Evolutionary conservation across 2,329 filamentous ascomycete genomes (phyloP).

Genomic region (Curvularia sp.): DNA sequence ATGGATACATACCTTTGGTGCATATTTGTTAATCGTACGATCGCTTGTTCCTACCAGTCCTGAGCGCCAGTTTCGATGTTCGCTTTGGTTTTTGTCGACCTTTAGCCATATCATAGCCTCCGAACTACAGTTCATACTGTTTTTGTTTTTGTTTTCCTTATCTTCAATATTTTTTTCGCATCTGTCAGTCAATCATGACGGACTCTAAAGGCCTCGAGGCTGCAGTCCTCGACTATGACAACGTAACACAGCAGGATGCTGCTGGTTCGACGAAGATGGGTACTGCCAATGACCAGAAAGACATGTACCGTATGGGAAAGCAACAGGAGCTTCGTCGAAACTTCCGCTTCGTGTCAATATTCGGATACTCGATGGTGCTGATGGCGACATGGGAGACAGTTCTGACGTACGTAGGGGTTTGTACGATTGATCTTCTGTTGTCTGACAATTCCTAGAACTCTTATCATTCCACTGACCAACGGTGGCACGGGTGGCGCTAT

Average conservation of each 20-base stretch:
- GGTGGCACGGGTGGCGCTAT: constrained; percentile 39
- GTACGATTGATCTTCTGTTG: too few relatives aligned
- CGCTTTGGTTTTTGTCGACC: background rate
- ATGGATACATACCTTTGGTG: background rate
- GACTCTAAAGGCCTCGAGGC: background rate
- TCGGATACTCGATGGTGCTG: constrained; percentile 38
- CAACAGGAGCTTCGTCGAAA: constrained; percentile 37
- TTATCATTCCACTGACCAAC: constrained; percentile 33
- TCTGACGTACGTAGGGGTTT: constrained; percentile 20
- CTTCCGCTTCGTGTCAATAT: constrained; percentile 38
- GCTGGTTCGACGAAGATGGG: background rate
- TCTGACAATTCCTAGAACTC: constrained; percentile 22
- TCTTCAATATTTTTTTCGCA: background rate
- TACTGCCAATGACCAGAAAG: constrained; percentile 26
- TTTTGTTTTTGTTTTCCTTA: background rate
- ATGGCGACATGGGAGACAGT: constrained; percentile 41
- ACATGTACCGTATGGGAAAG: constrained; percentile 44
- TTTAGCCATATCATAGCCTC: background rate
- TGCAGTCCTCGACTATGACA: background rate
- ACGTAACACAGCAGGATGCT: background rate
- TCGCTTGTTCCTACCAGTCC: background rate
- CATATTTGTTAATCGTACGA: background rate
- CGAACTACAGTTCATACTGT: background rate
- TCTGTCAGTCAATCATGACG: background rate
- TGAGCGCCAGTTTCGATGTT: background rate